phyloP scores from a whole-genome alignment of 768 basidiomycete genomes.

The Vishniacozyma victoriae region DNA sequence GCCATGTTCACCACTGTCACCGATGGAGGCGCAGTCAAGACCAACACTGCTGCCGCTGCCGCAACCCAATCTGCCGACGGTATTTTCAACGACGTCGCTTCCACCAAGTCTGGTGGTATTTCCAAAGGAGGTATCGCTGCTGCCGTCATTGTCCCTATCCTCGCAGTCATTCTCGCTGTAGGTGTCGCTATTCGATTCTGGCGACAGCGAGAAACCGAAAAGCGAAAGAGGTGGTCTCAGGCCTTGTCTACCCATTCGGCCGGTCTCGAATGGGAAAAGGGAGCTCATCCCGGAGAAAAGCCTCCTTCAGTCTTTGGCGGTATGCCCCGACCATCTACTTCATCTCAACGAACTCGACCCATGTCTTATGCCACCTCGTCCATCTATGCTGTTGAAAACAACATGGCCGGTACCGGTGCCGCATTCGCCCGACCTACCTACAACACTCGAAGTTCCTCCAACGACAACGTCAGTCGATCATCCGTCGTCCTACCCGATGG shows the following conservation, averaged over 20 bases:
- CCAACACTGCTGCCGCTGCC: conserved; percentile 32
- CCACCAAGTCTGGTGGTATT: conserved; percentile 24
- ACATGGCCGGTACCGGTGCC: conserved; percentile 43
- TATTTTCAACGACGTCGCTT: conserved; percentile 36
- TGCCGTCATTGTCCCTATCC: conserved; percentile 43
- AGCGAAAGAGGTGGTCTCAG: conserved; percentile 44
- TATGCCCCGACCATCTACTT: conserved; percentile 2
- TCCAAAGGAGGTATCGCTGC: conserved; percentile 44
- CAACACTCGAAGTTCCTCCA: conserved; percentile 17
- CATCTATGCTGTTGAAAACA: conserved; percentile 41
- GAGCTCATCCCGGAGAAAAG: conserved; percentile 31
- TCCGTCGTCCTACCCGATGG: conserved; percentile 29
- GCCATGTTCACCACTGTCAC: conserved; percentile 36
- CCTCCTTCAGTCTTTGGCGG: conserved; percentile 30
- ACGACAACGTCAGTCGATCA: conserved; percentile 26
- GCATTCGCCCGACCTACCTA: conserved; percentile 18
- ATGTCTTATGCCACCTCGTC: conserved; percentile 26
- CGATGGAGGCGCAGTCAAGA: conserved; percentile 23
- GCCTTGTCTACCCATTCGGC: conserved; percentile 41
- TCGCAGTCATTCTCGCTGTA: conserved; percentile 29
- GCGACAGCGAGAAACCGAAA: conserved; percentile 39
- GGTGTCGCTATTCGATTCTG: conserved; percentile 43
- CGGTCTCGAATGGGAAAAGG: conserved; percentile 44
- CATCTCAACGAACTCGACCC: conserved; percentile 15
- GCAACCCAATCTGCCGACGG: conserved; percentile 35